Conservation (phyloP, 495 filamentous ascomycete species). For the Penicillium odoratum region DNA sequence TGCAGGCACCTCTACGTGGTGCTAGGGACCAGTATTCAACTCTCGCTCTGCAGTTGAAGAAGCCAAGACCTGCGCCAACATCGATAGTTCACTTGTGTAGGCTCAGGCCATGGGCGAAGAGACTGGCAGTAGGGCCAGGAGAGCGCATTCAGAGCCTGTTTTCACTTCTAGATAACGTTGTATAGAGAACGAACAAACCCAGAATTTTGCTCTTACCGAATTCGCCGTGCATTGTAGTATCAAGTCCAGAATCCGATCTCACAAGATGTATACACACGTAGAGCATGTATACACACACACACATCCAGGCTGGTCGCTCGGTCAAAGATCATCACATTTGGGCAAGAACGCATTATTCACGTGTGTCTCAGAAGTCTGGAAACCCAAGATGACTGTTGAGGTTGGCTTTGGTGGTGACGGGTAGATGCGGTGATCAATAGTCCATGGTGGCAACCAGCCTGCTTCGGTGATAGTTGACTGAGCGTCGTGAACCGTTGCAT, state of each 20-base stretch:
- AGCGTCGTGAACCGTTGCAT: too few relatives aligned
- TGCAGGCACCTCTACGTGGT: not conserved
- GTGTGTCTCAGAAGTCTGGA: not conserved
- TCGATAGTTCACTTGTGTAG: not conserved
- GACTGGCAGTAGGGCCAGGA: not conserved
- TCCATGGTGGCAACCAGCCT: not conserved
- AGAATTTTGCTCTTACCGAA: not conserved
- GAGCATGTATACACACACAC: not conserved
- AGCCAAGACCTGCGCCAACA: not conserved
- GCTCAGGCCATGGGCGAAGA: constrained; percentile 4
- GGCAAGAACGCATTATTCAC: constrained; percentile 1
- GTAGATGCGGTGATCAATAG: not conserved
- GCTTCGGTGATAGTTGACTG: too few relatives aligned
- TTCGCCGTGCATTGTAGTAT: constrained; percentile 1
- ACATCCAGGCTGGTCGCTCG: constrained; percentile 1
- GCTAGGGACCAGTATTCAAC: not conserved
- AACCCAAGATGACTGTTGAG: not conserved
- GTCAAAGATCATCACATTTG: constrained; percentile 2
- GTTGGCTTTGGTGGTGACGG: not conserved
- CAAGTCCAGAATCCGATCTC: constrained; percentile 1
- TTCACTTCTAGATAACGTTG: not conserved
- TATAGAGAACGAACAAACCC: constrained; percentile 1
- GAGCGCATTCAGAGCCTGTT: not conserved
- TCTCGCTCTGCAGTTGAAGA: not conserved
- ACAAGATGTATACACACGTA: not conserved